These are phyloP conservation scores for Coemansia aciculifera DNA, from an alignment of 192 early-diverging fungal genomes.

Conservation along the genomic window DNA sequence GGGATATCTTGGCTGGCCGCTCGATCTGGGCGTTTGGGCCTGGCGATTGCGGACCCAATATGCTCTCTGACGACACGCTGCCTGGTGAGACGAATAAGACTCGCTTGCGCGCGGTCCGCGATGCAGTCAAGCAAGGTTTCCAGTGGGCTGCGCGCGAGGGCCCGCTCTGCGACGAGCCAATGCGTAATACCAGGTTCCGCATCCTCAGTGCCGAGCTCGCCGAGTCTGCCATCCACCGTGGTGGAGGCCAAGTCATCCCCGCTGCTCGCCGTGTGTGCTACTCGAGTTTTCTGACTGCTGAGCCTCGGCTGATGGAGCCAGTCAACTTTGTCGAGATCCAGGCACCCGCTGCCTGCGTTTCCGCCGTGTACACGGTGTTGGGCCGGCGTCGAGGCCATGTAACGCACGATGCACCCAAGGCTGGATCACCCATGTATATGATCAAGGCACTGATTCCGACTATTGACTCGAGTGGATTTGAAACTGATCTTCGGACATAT, in stretches of 20 bases:
- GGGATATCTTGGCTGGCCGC: constrained; percentile 91
- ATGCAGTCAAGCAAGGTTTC: constrained; percentile 93
- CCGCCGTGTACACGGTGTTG: constrained; percentile 92
- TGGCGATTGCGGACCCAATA: constrained; percentile 83
- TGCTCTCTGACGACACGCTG: constrained; percentile 94
- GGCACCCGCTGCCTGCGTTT: constrained; percentile 92
- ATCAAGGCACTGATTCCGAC: constrained; percentile 94
- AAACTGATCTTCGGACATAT: constrained; percentile 93
- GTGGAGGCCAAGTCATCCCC: constrained; percentile 96
- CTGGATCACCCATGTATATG: constrained; percentile 91
- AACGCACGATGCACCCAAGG: constrained; percentile 88
- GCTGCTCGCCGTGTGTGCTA: constrained; percentile 95
- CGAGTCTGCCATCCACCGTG: constrained; percentile 84
- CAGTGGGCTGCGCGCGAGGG: constrained; percentile 97
- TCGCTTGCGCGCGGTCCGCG: constrained; percentile 72
- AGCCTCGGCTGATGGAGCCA: constrained; percentile 97
- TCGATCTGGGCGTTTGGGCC: constrained; percentile 99
- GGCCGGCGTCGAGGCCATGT: constrained; percentile 95
- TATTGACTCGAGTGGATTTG: constrained; percentile 95
- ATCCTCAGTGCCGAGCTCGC: constrained; percentile 86
- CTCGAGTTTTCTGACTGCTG: constrained; percentile 92
- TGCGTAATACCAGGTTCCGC: constrained; percentile 93
- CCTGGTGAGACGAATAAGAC: constrained; percentile 85
- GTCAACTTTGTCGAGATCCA: constrained; percentile 96
- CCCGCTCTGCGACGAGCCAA: constrained; percentile 95